Conservation (phyloP, 2,329 filamentous ascomycete species). For the Pyrenophora seminiperda region DNA sequence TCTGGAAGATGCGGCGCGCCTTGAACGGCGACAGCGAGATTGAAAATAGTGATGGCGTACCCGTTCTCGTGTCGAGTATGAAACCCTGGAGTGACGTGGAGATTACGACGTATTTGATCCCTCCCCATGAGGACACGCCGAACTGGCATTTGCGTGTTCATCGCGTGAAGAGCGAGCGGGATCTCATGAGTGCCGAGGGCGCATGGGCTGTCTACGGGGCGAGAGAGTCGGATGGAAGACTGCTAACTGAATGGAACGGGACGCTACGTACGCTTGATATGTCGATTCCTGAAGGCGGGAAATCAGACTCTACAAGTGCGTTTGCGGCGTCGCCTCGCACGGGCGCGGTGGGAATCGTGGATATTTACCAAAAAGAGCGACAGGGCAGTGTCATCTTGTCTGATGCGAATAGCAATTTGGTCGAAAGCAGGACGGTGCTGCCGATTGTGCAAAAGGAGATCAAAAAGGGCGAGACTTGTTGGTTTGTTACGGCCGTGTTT, state of each 20-base stretch:
- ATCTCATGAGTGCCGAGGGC: slow-evolving; percentile 74
- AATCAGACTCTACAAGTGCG: slow-evolving; percentile 38
- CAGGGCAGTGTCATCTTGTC: slow-evolving; percentile 71
- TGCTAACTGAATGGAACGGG: slow-evolving; percentile 49
- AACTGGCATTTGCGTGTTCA: slow-evolving; percentile 72
- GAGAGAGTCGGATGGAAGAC: slow-evolving; percentile 62
- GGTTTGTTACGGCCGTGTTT: slow-evolving; percentile 74
- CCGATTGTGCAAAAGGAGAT: slow-evolving; percentile 71
- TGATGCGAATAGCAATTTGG: slow-evolving; percentile 78
- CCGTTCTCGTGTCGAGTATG: slow-evolving; percentile 72
- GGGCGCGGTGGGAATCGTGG: slow-evolving; percentile 58
- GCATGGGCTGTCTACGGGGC: slow-evolving; percentile 72
- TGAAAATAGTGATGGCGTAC: slow-evolving; percentile 58
- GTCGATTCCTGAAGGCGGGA: slow-evolving; percentile 50
- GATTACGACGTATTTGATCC: slow-evolving; percentile 68
- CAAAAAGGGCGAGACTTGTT: slow-evolving; percentile 61
- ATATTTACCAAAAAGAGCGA: slow-evolving; percentile 51
- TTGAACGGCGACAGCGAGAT: slow-evolving; percentile 67
- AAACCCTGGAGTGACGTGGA: slow-evolving; percentile 71
- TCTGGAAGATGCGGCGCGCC: slow-evolving; percentile 76
- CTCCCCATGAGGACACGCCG: slow-evolving; percentile 61
- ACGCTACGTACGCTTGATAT: slow-evolving; percentile 38
- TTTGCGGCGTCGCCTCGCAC: slow-evolving; percentile 56
- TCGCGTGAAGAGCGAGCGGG: slow-evolving; percentile 62
- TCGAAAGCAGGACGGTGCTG: slow-evolving; percentile 73